phyloP scores from a whole-genome alignment of 169 alveolate genomes.

The Plasmodium coatneyi region DNA sequence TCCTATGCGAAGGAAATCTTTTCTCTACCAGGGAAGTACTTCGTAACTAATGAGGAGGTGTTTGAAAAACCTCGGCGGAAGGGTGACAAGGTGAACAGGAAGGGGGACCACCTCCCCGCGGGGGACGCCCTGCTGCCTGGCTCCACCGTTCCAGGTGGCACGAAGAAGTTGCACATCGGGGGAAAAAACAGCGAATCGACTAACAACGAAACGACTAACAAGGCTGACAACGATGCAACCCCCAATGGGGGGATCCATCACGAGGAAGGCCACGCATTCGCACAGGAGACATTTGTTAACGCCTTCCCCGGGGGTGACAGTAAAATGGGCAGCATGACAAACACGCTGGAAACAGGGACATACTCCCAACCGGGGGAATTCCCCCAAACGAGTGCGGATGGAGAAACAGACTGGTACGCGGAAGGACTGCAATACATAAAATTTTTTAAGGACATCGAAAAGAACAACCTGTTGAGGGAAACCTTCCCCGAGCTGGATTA shows the following conservation, averaged over 20 bases:
- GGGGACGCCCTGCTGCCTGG: background rate
- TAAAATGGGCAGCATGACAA: background rate
- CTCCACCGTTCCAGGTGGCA: background rate
- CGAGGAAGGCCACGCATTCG: background rate
- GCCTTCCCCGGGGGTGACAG: background rate
- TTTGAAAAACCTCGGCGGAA: conserved; percentile 25
- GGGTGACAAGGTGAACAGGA: conserved; percentile 7
- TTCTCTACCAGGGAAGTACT: conserved; percentile 19
- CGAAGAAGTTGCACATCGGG: background rate
- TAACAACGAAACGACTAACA: background rate
- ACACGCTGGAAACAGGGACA: background rate
- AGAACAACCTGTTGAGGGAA: conserved; percentile 22
- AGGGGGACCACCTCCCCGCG: background rate
- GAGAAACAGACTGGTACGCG: conserved; percentile 12
- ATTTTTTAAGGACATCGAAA: conserved; percentile 64
- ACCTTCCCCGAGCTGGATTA: conserved; percentile 20
- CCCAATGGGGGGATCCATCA: background rate
- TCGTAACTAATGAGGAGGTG: conserved; percentile 20
- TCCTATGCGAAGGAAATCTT: conserved; percentile 42
- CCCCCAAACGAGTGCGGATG: background rate
- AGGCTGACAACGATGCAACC: background rate
- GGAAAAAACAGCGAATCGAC: background rate
- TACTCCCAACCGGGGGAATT: background rate
- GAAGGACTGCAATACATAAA: conserved; percentile 48
- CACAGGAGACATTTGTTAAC: background rate